Evolutionary conservation across 2,329 filamentous ascomycete genomes (phyloP), one percentile per base, ranked within the genome.

Genomic region (Stemphylium vesicarium): DNA sequence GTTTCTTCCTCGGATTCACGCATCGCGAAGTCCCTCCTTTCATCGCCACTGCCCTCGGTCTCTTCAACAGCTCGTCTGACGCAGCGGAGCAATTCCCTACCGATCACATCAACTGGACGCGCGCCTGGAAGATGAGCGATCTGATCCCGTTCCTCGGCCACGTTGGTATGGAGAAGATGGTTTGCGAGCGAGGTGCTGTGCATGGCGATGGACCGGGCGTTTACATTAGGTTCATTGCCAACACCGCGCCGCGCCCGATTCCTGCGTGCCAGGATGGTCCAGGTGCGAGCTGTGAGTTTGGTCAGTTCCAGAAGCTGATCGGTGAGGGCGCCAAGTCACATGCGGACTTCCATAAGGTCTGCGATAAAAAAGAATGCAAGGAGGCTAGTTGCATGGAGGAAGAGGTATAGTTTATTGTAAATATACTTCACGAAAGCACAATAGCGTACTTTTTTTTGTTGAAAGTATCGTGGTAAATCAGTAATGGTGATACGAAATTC

Each of bases 21-120:
- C 87, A 89, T 67, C 82, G 87, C 12, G 86, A 89, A 69, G 77
- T 89, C 3, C 87, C 86, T 0, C 86, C 87, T 0, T 87, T 85
- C 63, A 84, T 88, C 1, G 77, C 86, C 1, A 87, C 88, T 0
- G 86, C 87, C 0, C 80, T 89, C 70, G 87, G 87, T 0, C 76
- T 89, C 2, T 89, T 88, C 79, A 89, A 89, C 76, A 87, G 87
- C 66, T 86, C 84, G 1, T 78, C 86, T 58, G 85, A 86, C 51
- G 81, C 81, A 20, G 85, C 84, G 1, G 88, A 89, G 80, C 85
- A 87, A 0, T 76, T 82, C 0, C 81, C 86, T 56, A 77, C 79
- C 9, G 84, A 89, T 66, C 66, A 67, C 41, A 71, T 71, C 50
- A 89, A 89, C 75, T 81, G 85, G 74, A 79, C 81, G 29, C 84